Evolutionary conservation across 352 stramenopile genomes (phyloP), one percentile per base, ranked within the genome.

Genomic region (Labyrinthula sp.): DNA sequence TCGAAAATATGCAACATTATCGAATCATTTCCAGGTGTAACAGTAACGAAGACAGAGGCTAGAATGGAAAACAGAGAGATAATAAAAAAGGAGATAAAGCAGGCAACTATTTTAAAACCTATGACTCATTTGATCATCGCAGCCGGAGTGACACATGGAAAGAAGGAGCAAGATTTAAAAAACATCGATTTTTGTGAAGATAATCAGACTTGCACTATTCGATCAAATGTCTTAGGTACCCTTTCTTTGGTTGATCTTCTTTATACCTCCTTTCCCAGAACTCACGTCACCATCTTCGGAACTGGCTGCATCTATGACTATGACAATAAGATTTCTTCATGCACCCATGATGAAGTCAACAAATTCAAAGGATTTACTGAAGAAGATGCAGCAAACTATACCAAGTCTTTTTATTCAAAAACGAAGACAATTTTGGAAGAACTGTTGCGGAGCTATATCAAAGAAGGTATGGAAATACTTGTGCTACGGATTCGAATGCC

Each of bases 101-200:
- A n/a, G n/a, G n/a, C n/a, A n/a, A n/a, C n/a, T n/a, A n/a, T n/a
- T n/a, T n/a, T n/a, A n/a, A n/a, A n/a, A n/a, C n/a, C n/a, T n/a
- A n/a, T n/a, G n/a, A 82, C 72, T 20, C 72, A 83, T 61, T 72
- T 87, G 14, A 62, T 89, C 30, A 81, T 80, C 56, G 69, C 75
- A 17, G 73, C 77, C 29, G 77, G 77, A 26, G 74, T 88, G 41
- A 90, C 78, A 15, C n/a, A n/a, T n/a, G n/a, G n/a, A n/a, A n/a
- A n/a, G n/a, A n/a, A n/a, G n/a, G n/a, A n/a, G n/a, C n/a, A n/a
- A n/a, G 78, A 76, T 46, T 68, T 75, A 37, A 76, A 76, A 25
- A 90, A 90, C 60, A 79, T 90, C 45, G 78, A 90, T 59, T 90
- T 76, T 76, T 90, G 78, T 48, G 78, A 90, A 48, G 63, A 69